Base-by-base conservation (phyloP, 331 rosid genomes). In the Dryas integrifolia region DNA sequence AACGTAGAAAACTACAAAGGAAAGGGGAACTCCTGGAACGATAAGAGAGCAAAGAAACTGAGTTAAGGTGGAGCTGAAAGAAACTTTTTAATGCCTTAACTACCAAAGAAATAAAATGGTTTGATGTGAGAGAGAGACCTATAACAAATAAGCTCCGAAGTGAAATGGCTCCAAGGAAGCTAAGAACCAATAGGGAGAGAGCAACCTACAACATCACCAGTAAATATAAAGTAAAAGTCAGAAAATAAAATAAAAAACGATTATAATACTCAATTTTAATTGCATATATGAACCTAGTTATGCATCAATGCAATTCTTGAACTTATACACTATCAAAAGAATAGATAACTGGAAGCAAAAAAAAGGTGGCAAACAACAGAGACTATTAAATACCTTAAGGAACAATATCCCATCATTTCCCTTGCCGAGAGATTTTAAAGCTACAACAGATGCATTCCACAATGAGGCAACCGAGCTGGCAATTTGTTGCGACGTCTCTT, bases 101-200 rank as follows among this genome's bases (percentile, higher is more conserved):
- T 9, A n/a, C 44, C n/a, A 52, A 69, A 39, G 61, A 52, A 30
- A 30, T 30, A 30, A 30, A 30, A 30, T 1, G 2, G 3, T 1
- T 30, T 30, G 2, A 30, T 30, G 35, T n/a, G 76, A 18, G 82
- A 57, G 73, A 69, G 75, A 69, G 69, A 91, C 98, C 98, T 86
- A 84, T 84, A 38, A 83, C 80, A 75, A 81, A 94, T 57, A 88
- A 51, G 70, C 73, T 88, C 76, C 79, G 90, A 61, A 88, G 81
- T 68, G 97, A 86, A 81, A 94, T 49, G 50, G 84, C 77, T 73
- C 96, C 96, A 70, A 91, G 76, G 85, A 85, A 84, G 90, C 96
- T 85, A 40, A 91, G 84, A 81, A 84, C 74, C 80, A 88, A 43
- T 82, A 94, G 85, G 63, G 80, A 73, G 79, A 91, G 44, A 85